Conservation (phyloP, 768 basidiomycete genomes). For the Lentinus tigrinus region DNA sequence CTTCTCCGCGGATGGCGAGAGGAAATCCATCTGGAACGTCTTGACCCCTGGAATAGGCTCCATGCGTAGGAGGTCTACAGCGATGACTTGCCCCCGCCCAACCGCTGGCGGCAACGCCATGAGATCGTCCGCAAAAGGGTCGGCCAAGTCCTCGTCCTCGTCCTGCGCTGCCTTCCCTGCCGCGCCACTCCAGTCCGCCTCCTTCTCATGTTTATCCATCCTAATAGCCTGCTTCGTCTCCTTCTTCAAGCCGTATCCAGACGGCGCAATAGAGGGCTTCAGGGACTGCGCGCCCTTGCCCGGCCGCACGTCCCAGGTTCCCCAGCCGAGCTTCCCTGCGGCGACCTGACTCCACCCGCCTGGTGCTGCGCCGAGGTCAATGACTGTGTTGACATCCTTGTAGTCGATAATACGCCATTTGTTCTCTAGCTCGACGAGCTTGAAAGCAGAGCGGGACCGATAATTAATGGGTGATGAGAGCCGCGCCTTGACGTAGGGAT, state of each 20-base stretch:
- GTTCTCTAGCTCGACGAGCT: constrained; percentile 77
- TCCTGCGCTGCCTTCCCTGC: background rate
- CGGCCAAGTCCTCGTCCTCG: background rate
- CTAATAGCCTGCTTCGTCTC: background rate
- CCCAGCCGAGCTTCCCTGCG: constrained; percentile 59
- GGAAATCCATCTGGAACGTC: constrained; percentile 77
- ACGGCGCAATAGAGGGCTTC: background rate
- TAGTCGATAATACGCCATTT: constrained; percentile 53
- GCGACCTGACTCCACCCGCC: constrained; percentile 95
- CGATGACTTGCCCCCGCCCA: constrained; percentile 58
- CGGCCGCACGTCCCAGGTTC: constrained; percentile 1
- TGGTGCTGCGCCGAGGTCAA: constrained; percentile 91
- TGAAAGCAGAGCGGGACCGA: constrained; percentile 89
- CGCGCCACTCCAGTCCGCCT: background rate
- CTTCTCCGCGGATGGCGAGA: constrained; percentile 49
- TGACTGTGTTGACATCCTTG: constrained; percentile 57
- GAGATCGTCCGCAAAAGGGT: background rate
- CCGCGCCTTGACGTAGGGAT: constrained; percentile 69
- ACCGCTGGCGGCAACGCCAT: background rate
- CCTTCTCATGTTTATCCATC: background rate
- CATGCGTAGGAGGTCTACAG: constrained; percentile 80
- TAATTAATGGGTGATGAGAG: constrained; percentile 45
- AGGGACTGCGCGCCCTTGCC: too few relatives aligned
- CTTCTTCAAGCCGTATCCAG: constrained; percentile 2
- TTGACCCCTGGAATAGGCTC: constrained; percentile 70